phyloP scores from a whole-genome alignment of 805 yeast genomes.

The Wickerhamomyces kurtzmanii region DNA sequence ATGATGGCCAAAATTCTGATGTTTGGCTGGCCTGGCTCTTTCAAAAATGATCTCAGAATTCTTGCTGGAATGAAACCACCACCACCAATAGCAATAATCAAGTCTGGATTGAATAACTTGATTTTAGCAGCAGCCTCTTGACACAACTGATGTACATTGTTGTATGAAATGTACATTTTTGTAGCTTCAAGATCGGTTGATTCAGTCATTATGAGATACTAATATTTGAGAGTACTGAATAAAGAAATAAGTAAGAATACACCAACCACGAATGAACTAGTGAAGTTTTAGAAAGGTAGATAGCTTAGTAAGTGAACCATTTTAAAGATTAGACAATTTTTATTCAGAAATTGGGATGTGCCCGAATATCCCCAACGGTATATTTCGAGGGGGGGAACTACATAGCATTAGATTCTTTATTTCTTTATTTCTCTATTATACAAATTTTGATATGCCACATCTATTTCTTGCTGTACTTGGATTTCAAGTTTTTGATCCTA shows the following conservation, averaged over 20 bases:
- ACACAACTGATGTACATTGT: constrained; percentile 70
- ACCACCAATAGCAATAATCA: constrained; percentile 93
- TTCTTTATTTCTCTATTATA: too few species aligned
- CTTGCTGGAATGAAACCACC: constrained; percentile 98
- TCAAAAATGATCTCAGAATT: constrained; percentile 85
- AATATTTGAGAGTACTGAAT: too few species aligned
- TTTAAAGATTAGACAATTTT: not conserved
- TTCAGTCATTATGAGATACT: not conserved
- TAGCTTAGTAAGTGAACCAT: not conserved
- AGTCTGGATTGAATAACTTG: constrained; percentile 71
- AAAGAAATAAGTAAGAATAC: too few species aligned
- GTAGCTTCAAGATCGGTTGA: constrained; percentile 16
- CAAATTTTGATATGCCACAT: not conserved
- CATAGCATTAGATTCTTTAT: not conserved
- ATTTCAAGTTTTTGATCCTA: not conserved
- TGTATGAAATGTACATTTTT: constrained; percentile 71
- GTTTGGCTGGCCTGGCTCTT: constrained; percentile 80
- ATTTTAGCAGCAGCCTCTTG: constrained; percentile 53
- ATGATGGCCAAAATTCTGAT: constrained; percentile 93
- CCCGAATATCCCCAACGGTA: too few species aligned
- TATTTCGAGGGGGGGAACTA: too few species aligned
- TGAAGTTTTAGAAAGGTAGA: too few species aligned
- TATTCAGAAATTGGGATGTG: constrained; percentile 10
- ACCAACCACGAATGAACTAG: too few species aligned
- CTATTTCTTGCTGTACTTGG: too few species aligned